Conservation (phyloP, 306 rosid genomes). For the Prunus fruticosa region DNA sequence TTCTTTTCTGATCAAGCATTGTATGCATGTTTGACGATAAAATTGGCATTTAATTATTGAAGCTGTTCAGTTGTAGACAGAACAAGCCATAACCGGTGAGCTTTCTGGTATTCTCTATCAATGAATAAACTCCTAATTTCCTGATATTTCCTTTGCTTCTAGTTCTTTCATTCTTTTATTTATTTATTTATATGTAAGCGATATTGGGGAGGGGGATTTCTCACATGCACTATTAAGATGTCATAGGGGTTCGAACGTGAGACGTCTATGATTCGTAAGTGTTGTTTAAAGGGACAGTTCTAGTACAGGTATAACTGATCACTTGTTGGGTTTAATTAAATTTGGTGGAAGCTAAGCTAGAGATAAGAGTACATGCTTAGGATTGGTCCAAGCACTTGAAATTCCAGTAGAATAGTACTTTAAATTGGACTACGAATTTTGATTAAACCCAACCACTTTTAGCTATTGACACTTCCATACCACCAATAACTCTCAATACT, state of each 20-base stretch:
- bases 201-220: too few species aligned
- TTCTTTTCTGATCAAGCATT: neutral
- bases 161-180: too few species aligned
- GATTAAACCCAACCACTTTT: too few species aligned
- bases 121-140: too few species aligned
- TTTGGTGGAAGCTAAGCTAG: neutral
- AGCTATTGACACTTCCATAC: too few species aligned
- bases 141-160: neutral
- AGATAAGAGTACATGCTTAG: neutral
- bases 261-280: too few species aligned
- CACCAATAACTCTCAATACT: too few species aligned
- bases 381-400: neutral
- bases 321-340: neutral
- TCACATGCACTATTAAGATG: too few species aligned
- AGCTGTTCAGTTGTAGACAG: neutral
- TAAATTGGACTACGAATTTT: too few species aligned
- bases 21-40: neutral
- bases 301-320: neutral
- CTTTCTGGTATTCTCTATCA: neutral
- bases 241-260: rapidly evolving
- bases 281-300: too few species aligned
- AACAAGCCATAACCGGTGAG: neutral
- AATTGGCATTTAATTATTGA: neutral
- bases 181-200: too few species aligned
- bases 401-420: too few species aligned